Percentiles rank a stretch among this genome's conserved stretches.
phyloP scores from a whole-genome alignment of 148 eudicot genomes.

The Silene latifolia region DNA sequence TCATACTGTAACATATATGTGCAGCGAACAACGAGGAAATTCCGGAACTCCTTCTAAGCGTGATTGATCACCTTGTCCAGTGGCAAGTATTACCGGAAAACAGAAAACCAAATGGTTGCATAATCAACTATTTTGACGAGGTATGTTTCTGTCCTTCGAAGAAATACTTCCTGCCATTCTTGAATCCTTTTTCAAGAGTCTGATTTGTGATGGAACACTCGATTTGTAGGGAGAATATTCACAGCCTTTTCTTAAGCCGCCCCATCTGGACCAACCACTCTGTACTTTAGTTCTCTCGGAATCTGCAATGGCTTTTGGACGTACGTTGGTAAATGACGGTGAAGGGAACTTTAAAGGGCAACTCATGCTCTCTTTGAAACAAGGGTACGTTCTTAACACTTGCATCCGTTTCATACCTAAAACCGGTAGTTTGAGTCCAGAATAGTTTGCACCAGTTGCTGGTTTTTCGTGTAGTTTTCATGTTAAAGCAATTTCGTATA shows the following conservation, averaged over 20 bases:
- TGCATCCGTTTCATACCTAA: too few relatives aligned
- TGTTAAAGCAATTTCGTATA: too few relatives aligned
- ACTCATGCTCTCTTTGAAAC: slow-evolving; percentile 67
- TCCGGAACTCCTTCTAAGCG: slow-evolving; percentile 71
- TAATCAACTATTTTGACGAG: slow-evolving; percentile 90
- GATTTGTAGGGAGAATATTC: slow-evolving; percentile 73
- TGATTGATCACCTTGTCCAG: slow-evolving; percentile 72
- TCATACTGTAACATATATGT: slow-evolving; percentile 10
- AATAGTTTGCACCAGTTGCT: too few relatives aligned
- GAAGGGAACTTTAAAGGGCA: slow-evolving; percentile 87
- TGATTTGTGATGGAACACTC: not conserved
- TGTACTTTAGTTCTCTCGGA: slow-evolving; percentile 73
- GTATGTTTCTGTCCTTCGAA: slow-evolving; percentile 27
- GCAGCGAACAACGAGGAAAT: slow-evolving; percentile 80
- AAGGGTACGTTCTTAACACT: slow-evolving; percentile 56
- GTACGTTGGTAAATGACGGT: slow-evolving; percentile 54
- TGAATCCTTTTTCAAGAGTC: not conserved
- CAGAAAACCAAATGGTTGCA: slow-evolving; percentile 82
- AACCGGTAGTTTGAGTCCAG: too few relatives aligned
- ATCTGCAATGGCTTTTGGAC: slow-evolving; percentile 85
- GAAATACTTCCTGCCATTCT: too few relatives aligned
- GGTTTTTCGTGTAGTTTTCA: too few relatives aligned
- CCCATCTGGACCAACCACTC: slow-evolving; percentile 89
- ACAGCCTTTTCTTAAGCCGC: slow-evolving; percentile 91
- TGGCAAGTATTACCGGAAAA: slow-evolving; percentile 78